These are phyloP conservation scores for Curvularia sp. DNA, from an alignment of 2,329 filamentous ascomycete genomes.

Conservation along the genomic window DNA sequence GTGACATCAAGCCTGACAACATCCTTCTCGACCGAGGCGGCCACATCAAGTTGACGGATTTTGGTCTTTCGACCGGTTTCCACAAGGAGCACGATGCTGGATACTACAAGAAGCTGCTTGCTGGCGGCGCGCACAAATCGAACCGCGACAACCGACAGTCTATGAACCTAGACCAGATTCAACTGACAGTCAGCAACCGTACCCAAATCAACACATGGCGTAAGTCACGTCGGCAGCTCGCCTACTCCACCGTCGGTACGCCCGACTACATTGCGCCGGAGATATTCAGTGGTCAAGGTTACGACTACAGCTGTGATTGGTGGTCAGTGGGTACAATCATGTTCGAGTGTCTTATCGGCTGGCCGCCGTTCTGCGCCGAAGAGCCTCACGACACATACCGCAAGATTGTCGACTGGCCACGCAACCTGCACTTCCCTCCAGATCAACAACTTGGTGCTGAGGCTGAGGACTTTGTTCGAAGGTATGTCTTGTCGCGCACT, in stretches of 20 bases:
- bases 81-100: conserved; percentile 97
- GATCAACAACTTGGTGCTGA: conserved; percentile 88
- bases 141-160: conserved; percentile 78
- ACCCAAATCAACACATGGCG: conserved; percentile 99
- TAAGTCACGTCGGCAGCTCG: conserved; percentile 92
- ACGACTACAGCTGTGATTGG: conserved; percentile 98
- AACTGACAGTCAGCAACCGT: conserved; percentile 96
- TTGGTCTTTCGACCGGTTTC: conserved; percentile 96
- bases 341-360: conserved; percentile 98
- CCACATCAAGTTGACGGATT: conserved; percentile 98
- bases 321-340: conserved; percentile 99
- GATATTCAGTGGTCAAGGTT: conserved; percentile 95
- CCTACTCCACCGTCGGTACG: conserved; percentile 97
- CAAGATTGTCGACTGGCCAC: conserved; percentile 98
- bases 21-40: conserved; percentile 94
- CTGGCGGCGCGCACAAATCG: conserved; percentile 64
- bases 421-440: conserved; percentile 94
- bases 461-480: conserved; percentile 90
- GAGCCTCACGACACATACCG: conserved; percentile 97
- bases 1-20: conserved; percentile 99
- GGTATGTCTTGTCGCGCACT: conserved; percentile 61
- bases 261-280: conserved; percentile 99
- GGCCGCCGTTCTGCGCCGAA: conserved; percentile 98
- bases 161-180: conserved; percentile 96
- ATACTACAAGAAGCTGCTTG: conserved; percentile 96